phyloP scores from a whole-genome alignment of 257 asterid genomes.

The Penstemon barbatus region DNA sequence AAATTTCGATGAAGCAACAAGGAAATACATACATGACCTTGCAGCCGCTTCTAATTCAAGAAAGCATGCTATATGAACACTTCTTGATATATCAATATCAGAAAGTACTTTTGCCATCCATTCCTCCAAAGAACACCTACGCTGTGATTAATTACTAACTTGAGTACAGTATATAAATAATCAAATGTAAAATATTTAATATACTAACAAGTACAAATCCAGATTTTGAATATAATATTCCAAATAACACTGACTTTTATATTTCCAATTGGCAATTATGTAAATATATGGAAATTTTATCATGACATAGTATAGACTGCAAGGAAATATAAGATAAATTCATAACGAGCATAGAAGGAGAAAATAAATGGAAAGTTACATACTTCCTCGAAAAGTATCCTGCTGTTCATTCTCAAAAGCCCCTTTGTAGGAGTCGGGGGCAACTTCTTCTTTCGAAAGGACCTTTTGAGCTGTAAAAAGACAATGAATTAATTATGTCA shows the following conservation, averaged over 20 bases:
- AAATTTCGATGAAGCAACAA: constrained; percentile 10
- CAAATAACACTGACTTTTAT: no score
- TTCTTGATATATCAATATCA: constrained; percentile 71
- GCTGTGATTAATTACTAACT: constrained; percentile 51
- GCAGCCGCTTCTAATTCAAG: constrained; percentile 86
- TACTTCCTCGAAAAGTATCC: constrained; percentile 59
- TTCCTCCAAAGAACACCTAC: constrained; percentile 68
- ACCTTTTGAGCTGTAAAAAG: constrained; percentile 58
- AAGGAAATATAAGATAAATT: not conserved
- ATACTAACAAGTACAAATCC: constrained; percentile 12
- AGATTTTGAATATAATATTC: no score
- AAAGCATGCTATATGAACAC: constrained; percentile 62
- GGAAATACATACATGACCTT: constrained; percentile 65
- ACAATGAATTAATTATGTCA: constrained; percentile 19
- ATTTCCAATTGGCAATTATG: no score
- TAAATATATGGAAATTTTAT: not conserved
- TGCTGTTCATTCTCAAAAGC: constrained; percentile 46
- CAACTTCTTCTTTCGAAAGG: constrained; percentile 52
- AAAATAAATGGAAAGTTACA: constrained; percentile 32
- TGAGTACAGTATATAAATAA: constrained; percentile 29
- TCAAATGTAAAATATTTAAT: not conserved
- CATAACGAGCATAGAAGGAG: constrained; percentile 17
- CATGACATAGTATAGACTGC: not conserved
- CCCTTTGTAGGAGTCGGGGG: constrained; percentile 65
- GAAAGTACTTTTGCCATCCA: constrained; percentile 68